Base-by-base conservation (phyloP, 140 eudicot species). In the Bidens hawaiensis region DNA sequence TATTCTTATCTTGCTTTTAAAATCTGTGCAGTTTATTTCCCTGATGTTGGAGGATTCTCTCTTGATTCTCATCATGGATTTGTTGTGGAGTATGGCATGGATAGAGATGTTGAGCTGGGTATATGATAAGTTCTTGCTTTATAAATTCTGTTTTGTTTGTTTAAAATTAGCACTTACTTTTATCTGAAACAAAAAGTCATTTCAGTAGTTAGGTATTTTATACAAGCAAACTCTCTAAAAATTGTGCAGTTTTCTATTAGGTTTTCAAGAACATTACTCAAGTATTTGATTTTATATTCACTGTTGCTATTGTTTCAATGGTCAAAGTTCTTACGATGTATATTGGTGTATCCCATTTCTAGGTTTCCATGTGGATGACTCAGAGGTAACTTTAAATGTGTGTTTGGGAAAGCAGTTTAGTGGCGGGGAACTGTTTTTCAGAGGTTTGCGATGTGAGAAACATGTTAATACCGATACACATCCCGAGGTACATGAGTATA, bases 41-140 rank as follows among this genome's bases (percentile, higher is more conserved):
- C 85, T 69, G 98, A 87, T 47, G 94, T 87, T 76, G 98, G 98
- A 43, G 98, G 98, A 62, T 66, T 84, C 31, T 76, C 88, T 22
- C 96, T 91, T 27, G 98, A 91, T 76, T 64, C 89, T 61, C 98
- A 91, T 82, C 98, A 91, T 82, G 98, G 98, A 43, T 91, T 87
- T 65, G 96, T 91, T 34, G 96, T 91, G 5, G 89, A 91, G 78
- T 91, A 91, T 76, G 96, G 98, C 72, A 76, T 78, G 66, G 87
- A 91, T 68, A 82, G 94, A 81, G 98, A 91, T 53, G 81, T 82
- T 60, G 96, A 87, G 51, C 69, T 90, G 10, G 97, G 97, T 90
- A 33, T 25, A 89, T 50, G 45, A 58, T 64, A 42, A 52, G 59
- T 52, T 52, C n/a, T 34, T 24, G 59, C 19, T 52, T 24, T 24